These are phyloP conservation scores for Eragrostis nindensis DNA, from an alignment of 176 grass and related monocot species.

Conservation along the genomic window DNA sequence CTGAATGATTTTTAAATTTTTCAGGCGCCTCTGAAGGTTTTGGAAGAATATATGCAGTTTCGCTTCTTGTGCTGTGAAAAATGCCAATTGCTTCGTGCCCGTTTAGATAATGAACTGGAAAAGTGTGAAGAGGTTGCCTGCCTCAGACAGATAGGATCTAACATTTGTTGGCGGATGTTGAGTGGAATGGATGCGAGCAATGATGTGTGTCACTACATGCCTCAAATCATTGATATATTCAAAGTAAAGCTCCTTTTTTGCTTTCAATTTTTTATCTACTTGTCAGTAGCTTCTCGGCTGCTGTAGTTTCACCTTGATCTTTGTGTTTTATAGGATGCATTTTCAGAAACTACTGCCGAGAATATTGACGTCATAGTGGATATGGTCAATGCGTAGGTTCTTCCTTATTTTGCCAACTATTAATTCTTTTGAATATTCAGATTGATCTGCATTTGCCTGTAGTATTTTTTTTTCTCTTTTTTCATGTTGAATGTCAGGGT, in stretches of 20 bases:
- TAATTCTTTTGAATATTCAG: neutral
- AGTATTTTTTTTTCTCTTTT: constrained; percentile 27
- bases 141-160: constrained; percentile 36
- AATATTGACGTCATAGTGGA: constrained; percentile 39
- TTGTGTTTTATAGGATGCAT: constrained; percentile 66
- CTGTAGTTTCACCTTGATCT: constrained; percentile 46
- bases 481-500: constrained; percentile 14
- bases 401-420: constrained; percentile 39
- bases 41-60: constrained; percentile 49
- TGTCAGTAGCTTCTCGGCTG: constrained; percentile 36
- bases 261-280: constrained; percentile 26
- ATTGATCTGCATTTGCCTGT: constrained; percentile 29
- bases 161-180: constrained; percentile 70
- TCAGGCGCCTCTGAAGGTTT: constrained; percentile 50
- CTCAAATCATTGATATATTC: constrained; percentile 54
- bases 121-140: constrained; percentile 46
- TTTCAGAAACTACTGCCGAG: constrained; percentile 48
- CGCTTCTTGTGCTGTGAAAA: constrained; percentile 47
- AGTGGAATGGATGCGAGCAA: constrained; percentile 47
- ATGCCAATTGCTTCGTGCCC: constrained; percentile 41
- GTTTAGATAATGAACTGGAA: constrained; percentile 41
- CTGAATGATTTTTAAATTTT: constrained; percentile 41
- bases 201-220: constrained; percentile 43
- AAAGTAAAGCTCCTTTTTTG: constrained; percentile 59
- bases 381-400: constrained; percentile 77